Evolutionary conservation across 208 protist genomes (phyloP).

Genomic region (Leishmania tarentolae): DNA sequence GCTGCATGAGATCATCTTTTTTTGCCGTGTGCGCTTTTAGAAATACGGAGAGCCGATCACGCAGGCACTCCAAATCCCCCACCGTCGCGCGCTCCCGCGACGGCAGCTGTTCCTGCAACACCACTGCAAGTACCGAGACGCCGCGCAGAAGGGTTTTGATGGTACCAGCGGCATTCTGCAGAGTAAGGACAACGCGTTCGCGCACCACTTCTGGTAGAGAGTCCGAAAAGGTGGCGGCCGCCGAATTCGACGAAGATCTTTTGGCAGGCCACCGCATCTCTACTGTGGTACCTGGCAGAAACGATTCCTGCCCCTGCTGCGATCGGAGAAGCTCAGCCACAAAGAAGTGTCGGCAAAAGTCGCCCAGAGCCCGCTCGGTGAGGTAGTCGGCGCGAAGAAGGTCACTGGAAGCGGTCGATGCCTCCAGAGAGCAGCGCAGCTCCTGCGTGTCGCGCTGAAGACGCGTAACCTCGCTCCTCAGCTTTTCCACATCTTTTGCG

Average conservation of each 20-base stretch:
- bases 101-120: constrained; percentile 62
- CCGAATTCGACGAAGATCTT: background rate
- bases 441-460: constrained; percentile 48
- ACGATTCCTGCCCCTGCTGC: background rate
- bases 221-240: background rate
- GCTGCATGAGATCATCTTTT: constrained; percentile 45
- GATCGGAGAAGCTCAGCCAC: constrained; percentile 9
- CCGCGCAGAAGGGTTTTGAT: constrained; percentile 56
- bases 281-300: constrained; percentile 1
- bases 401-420: constrained; percentile 40
- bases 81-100: constrained; percentile 44
- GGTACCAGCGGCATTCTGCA: constrained; percentile 26
- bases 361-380: constrained; percentile 44
- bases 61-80: constrained; percentile 51
- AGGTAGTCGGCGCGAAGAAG: constrained; percentile 44
- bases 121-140: constrained; percentile 55
- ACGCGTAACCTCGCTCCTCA: constrained; percentile 24
- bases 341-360: constrained; percentile 73
- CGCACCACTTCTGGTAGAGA: constrained; percentile 12
- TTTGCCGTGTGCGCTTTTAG: constrained; percentile 46
- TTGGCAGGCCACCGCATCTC: constrained; percentile 18
- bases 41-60: constrained; percentile 56
- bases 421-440: constrained; percentile 43
- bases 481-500: constrained; percentile 15
- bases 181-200: constrained; percentile 15